Conservation (phyloP, 2,329 filamentous ascomycete species). For the Verticillium isaacii region DNA sequence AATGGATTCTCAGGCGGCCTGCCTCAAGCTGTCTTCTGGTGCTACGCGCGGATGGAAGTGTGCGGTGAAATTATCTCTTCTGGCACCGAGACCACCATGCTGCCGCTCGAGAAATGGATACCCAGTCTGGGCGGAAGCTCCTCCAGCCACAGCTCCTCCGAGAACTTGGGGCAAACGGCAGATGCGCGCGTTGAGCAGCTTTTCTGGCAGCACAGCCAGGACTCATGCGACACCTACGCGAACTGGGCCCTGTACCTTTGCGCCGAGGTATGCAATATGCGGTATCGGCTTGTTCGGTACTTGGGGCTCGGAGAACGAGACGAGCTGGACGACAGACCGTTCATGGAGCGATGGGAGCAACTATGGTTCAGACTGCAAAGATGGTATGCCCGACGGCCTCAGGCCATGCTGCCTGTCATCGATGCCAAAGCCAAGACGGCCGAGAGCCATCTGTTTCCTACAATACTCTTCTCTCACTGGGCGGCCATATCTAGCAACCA, state of each 20-base stretch:
- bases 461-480: slow-evolving; percentile 42
- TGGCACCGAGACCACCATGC: slow-evolving; percentile 41
- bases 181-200: slow-evolving; percentile 17
- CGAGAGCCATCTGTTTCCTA: slow-evolving; percentile 33
- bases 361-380: slow-evolving; percentile 41
- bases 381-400: slow-evolving; percentile 38
- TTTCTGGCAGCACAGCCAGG: slow-evolving; percentile 22
- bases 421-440: slow-evolving; percentile 15
- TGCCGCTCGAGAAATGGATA: slow-evolving; percentile 45
- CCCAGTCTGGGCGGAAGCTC: slow-evolving; percentile 13
- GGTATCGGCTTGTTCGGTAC: slow-evolving; percentile 22
- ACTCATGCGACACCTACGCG: slow-evolving; percentile 42
- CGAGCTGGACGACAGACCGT: slow-evolving; percentile 30
- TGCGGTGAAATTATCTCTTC: slow-evolving; percentile 49
- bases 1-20: slow-evolving; percentile 39
- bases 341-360: slow-evolving; percentile 32
- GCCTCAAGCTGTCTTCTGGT: slow-evolving; percentile 52
- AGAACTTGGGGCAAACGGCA: not conserved
- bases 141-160: not conserved
- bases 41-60: slow-evolving; percentile 52
- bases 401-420: slow-evolving; percentile 26
- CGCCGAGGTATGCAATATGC: slow-evolving; percentile 43
- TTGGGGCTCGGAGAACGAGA: slow-evolving; percentile 35
- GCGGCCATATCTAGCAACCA: slow-evolving; percentile 49
- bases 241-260: slow-evolving; percentile 51